phyloP scores from a whole-genome alignment of 805 yeast species.

The Saccharomycopsis malanga region DNA sequence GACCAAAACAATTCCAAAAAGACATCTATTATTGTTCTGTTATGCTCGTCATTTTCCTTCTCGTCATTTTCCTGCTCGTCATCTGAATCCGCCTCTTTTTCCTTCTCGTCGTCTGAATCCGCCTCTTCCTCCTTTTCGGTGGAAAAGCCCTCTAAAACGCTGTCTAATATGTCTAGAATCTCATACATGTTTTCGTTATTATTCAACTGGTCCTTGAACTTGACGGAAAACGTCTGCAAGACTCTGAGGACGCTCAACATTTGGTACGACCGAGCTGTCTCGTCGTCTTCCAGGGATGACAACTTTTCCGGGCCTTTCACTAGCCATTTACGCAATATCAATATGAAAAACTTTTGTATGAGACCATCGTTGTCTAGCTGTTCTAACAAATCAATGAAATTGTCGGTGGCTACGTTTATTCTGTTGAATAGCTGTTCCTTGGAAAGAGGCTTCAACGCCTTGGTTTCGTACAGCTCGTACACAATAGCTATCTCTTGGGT shows the following conservation, averaged over 20 bases:
- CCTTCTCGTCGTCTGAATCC: not conserved
- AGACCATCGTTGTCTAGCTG: conserved; percentile 41
- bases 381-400: conserved; percentile 38
- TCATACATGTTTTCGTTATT: conserved; percentile 39
- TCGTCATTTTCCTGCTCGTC: conserved; percentile 29
- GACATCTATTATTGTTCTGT: conserved; percentile 29
- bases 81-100: conserved; percentile 32
- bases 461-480: conserved; percentile 6
- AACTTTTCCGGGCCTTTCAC: conserved; percentile 17
- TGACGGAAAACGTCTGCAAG: conserved; percentile 52
- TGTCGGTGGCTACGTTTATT: conserved; percentile 38
- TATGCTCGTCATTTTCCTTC: conserved; percentile 24
- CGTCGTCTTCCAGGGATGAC: conserved; percentile 18
- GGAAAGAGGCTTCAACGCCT: conserved; percentile 7
- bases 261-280: conserved; percentile 37
- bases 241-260: conserved; percentile 55
- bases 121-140: not conserved
- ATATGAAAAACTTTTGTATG: conserved; percentile 41
- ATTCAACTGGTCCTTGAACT: conserved; percentile 44
- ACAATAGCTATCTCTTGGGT: conserved; percentile 7
- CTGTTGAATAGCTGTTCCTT: conserved; percentile 34
- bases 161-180: conserved; percentile 43
- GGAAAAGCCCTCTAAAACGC: conserved; percentile 29
- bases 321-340: conserved; percentile 57
- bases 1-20: conserved; percentile 35